phyloP scores from a whole-genome alignment of 768 basidiomycete genomes.

The Rhizopogon vesiculosus region DNA sequence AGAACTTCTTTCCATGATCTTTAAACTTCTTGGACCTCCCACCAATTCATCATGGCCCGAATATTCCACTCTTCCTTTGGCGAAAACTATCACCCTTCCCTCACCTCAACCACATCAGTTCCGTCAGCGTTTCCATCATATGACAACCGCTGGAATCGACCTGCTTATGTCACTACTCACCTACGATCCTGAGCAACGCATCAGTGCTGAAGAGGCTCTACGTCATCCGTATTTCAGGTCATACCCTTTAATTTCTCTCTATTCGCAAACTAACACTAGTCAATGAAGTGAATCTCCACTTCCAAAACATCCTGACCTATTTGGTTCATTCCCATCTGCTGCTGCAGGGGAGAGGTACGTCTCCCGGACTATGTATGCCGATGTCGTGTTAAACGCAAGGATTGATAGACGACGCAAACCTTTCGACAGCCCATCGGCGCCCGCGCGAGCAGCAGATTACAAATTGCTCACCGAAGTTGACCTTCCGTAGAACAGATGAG shows the following conservation, averaged over 20 bases:
- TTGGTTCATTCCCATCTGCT: constrained; percentile 91
- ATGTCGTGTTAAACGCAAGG: not conserved
- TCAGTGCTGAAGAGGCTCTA: constrained; percentile 86
- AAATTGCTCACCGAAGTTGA: constrained; percentile 66
- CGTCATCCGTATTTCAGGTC: constrained; percentile 91
- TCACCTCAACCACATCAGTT: constrained; percentile 72
- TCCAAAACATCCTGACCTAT: constrained; percentile 94
- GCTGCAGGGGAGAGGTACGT: constrained; percentile 94
- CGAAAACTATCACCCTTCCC: constrained; percentile 74
- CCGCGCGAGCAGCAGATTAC: constrained; percentile 64
- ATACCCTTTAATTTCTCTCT: not conserved
- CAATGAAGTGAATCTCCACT: constrained; percentile 77
- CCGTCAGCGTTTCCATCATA: constrained; percentile 80
- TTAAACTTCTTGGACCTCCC: constrained; percentile 93
- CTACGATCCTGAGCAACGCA: constrained; percentile 85
- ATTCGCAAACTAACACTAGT: not conserved
- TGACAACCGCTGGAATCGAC: constrained; percentile 82
- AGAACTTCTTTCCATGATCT: constrained; percentile 90
- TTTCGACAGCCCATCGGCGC: constrained; percentile 78
- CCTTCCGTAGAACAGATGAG: constrained; percentile 19
- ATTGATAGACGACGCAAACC: constrained; percentile 63
- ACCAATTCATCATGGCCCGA: constrained; percentile 85
- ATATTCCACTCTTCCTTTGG: constrained; percentile 71
- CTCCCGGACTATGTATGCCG: not conserved
- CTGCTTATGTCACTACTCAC: constrained; percentile 75